Percentiles rank a stretch among this genome's conserved stretches.
These are phyloP conservation scores for Microglena sp. DNA, from an alignment of 139 green algal genomes.

Conservation along the genomic window DNA sequence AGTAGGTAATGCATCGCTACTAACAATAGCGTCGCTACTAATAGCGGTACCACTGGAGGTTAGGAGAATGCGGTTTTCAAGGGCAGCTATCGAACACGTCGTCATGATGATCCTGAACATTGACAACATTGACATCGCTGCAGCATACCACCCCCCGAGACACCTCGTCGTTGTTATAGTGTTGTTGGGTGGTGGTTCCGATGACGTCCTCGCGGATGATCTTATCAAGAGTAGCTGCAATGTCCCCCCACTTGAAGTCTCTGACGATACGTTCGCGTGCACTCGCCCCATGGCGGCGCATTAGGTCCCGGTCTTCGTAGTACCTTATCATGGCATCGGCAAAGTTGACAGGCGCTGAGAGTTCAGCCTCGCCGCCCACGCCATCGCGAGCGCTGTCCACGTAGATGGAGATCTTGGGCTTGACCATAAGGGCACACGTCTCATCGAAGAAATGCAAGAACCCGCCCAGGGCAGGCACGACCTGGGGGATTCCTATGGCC, in stretches of 20 bases:
- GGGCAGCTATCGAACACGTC: too few species aligned
- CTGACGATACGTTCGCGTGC: neutral
- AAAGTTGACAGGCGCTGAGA: neutral
- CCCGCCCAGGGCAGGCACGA: slow-evolving; percentile 3
- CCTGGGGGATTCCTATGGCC: slow-evolving; percentile 4
- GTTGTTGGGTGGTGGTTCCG: too few species aligned
- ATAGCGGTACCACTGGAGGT: too few species aligned
- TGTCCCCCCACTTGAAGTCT: neutral
- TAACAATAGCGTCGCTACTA: too few species aligned
- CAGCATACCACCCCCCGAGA: too few species aligned
- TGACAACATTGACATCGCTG: too few species aligned
- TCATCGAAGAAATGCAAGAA: slow-evolving; percentile 10
- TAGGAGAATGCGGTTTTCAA: too few species aligned
- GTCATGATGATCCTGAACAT: too few species aligned
- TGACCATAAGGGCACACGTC: neutral
- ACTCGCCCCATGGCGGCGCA: neutral
- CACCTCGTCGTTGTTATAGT: too few species aligned
- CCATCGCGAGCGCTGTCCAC: slow-evolving; percentile 4
- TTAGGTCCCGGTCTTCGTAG: neutral
- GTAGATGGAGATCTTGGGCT: slow-evolving; percentile 3
- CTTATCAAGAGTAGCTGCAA: neutral
- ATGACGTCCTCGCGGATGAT: too few species aligned
- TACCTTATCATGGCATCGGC: neutral
- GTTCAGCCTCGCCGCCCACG: slow-evolving; percentile 4
- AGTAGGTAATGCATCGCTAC: too few species aligned